Percentiles rank a stretch among this genome's conserved stretches.
Evolutionary conservation across 2,329 filamentous ascomycete species (phyloP).

Genomic region (Neoarthrinium moseri): DNA sequence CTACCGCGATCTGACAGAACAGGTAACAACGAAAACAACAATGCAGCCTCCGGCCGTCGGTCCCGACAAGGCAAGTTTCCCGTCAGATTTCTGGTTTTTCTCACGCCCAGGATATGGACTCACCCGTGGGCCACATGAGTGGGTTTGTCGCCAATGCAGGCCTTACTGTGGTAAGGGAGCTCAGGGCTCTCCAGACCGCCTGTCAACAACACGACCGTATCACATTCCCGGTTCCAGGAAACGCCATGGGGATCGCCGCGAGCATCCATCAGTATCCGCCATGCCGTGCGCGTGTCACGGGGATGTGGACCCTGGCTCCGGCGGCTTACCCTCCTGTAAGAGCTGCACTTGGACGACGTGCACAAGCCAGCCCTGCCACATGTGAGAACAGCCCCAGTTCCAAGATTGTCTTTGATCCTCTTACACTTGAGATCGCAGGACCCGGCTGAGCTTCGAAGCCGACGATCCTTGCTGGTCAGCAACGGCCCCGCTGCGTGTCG

Average conservation of each 20-base stretch:
- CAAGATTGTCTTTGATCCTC: background rate
- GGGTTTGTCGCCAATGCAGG: too few relatives aligned
- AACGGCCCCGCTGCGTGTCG: background rate
- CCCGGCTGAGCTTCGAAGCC: background rate
- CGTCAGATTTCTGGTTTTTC: too few relatives aligned
- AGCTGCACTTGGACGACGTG: background rate
- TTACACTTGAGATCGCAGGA: slow-evolving; percentile 1
- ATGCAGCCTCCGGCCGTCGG: slow-evolving; percentile 6
- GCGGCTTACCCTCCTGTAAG: background rate
- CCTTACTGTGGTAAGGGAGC: too few relatives aligned
- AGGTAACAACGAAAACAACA: background rate
- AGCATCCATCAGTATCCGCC: too few relatives aligned
- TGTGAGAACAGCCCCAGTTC: background rate
- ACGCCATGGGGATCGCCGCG: background rate
- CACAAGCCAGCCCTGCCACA: background rate
- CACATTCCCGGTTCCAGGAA: background rate
- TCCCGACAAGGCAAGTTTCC: slow-evolving; percentile 9
- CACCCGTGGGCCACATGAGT: too few relatives aligned
- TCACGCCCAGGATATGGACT: too few relatives aligned
- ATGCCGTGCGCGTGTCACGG: background rate
- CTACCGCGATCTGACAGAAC: too few relatives aligned
- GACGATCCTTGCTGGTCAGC: background rate
- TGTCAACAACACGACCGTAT: too few relatives aligned
- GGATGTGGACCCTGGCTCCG: background rate
- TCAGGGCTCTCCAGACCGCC: too few relatives aligned